A percentile compares a stretch with the other conserved stretches of the same genome.
Evolutionary conservation across 768 basidiomycete species (phyloP).

Genomic region (Amylocystis lapponica): DNA sequence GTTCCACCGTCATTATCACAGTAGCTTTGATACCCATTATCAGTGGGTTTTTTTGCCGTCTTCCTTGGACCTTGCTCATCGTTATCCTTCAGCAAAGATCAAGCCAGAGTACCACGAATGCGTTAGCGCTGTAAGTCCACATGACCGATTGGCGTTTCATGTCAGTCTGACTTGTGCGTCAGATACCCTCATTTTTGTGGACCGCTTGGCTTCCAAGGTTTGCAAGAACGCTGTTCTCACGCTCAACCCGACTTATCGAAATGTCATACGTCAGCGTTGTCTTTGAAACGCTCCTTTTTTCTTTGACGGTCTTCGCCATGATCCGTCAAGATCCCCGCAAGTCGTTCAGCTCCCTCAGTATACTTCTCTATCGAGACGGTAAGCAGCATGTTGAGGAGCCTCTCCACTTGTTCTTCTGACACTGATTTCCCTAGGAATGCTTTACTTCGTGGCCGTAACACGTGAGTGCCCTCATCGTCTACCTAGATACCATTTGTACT

Average conservation of each 20-base stretch:
- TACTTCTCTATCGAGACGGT: slow-evolving; percentile 24
- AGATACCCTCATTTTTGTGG: slow-evolving; percentile 23
- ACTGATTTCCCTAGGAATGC: slow-evolving; percentile 12
- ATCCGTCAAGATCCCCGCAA: slow-evolving; percentile 14
- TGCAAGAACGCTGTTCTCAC: background rate
- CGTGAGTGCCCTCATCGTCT: slow-evolving; percentile 8
- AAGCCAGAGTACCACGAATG: slow-evolving; percentile 20
- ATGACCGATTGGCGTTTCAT: background rate
- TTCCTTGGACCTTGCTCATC: background rate
- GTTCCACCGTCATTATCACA: slow-evolving; percentile 17
- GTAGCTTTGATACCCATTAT: slow-evolving; percentile 18
- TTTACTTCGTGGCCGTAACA: slow-evolving; percentile 23
- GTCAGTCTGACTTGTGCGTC: background rate
- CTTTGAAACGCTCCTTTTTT: slow-evolving; percentile 24
- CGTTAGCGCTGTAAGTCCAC: slow-evolving; percentile 18
- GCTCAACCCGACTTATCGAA: no score
- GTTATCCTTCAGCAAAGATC: slow-evolving; percentile 10
- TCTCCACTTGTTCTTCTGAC: background rate
- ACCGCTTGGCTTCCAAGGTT: slow-evolving; percentile 23
- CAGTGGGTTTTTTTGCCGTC: slow-evolving; percentile 7
- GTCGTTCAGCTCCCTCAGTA: slow-evolving; percentile 18
- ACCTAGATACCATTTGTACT: no score
- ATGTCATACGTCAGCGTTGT: slow-evolving; percentile 20
- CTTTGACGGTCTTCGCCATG: slow-evolving; percentile 19
- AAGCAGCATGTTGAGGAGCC: background rate